Base-by-base conservation (phyloP, 1,139 yeast genomes). In the Suhomyces bribrorum region DNA sequence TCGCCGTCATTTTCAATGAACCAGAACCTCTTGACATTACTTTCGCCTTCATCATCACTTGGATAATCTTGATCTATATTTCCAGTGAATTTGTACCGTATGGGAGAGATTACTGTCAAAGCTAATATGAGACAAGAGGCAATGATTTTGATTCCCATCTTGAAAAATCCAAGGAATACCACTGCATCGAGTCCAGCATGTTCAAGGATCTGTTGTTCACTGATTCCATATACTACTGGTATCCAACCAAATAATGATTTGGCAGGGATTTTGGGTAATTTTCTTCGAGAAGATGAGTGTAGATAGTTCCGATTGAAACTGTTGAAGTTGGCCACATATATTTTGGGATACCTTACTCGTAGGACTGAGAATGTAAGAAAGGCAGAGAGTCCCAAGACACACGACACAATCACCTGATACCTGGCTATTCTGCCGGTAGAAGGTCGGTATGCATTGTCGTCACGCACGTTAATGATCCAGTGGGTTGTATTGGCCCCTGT, bases 151-250 rank as follows among this genome's bases (percentile, higher is more conserved):
- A 86, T 83, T 27, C 89, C 78, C 82, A 86, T 83, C 47, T 79
- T 77, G 70, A 87, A 88, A 59, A 87, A 87, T 12, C 86, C 83
- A 20, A 87, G 64, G 53, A 83, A 87, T 38, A 90, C 97, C 62
- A 78, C 89, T 0, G 97, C 97, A 63, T 92, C 98, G 30, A 92
- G 66, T 0, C 98, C 98, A 1, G 97, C 96, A 55, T 83, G 84
- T 45, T 87, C 90, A 38, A 92, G 69, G 2, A 92, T 79, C 48
- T 89, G 88, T 25, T 78, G 75, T 52, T 92, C 97, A 17, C 75
- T 72, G 13, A 89, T 79, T 13, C 62, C 62, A 57, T 77, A 79
- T 13, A 90, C 64, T 0, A 80, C 77, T 1, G 81, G 75, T 6
- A 90, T 69, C 96, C 97, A 90, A 1, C 92, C 88, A 52, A 89